Conservation (phyloP, 2,329 filamentous ascomycete genomes). For the Dichotomopilus funicola region DNA sequence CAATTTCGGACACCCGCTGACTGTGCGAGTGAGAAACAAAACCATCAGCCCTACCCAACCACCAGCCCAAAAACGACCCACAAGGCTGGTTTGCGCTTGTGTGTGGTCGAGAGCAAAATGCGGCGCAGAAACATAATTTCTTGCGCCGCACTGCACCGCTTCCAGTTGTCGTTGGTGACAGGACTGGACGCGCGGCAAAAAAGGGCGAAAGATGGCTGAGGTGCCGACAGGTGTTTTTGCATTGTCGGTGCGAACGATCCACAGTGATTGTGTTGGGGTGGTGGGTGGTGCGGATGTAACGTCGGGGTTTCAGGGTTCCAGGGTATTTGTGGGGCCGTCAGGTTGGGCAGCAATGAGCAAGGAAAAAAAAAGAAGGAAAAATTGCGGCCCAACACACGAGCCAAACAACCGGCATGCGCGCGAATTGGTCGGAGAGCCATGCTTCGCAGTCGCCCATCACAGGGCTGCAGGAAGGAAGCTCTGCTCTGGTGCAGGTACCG, state of each 20-base stretch:
- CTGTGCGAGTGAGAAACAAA: too few species aligned
- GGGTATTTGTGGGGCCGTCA: background rate
- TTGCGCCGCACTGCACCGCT: too few species aligned
- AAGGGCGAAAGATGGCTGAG: too few species aligned
- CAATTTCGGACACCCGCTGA: too few species aligned
- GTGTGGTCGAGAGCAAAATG: too few species aligned
- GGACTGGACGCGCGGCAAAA: too few species aligned
- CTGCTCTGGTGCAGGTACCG: constrained; percentile 8
- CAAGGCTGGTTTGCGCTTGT: too few species aligned
- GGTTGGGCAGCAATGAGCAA: constrained; percentile 5
- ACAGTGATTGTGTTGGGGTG: background rate
- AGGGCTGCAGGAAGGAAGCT: constrained; percentile 8
- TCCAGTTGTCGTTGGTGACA: too few species aligned
- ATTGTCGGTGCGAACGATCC: background rate
- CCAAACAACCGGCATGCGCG: background rate
- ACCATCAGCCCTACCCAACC: too few species aligned
- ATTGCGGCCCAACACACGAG: constrained; percentile 3
- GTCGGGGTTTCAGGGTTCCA: background rate
- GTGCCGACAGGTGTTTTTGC: background rate
- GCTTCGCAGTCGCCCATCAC: constrained; percentile 1
- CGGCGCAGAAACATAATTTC: too few species aligned
- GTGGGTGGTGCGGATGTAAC: background rate
- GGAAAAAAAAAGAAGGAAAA: background rate
- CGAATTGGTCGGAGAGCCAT: constrained; percentile 1
- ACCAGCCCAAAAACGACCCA: too few species aligned